Conservation (phyloP, 139 green algal species). For the Closterium sp. region DNA sequence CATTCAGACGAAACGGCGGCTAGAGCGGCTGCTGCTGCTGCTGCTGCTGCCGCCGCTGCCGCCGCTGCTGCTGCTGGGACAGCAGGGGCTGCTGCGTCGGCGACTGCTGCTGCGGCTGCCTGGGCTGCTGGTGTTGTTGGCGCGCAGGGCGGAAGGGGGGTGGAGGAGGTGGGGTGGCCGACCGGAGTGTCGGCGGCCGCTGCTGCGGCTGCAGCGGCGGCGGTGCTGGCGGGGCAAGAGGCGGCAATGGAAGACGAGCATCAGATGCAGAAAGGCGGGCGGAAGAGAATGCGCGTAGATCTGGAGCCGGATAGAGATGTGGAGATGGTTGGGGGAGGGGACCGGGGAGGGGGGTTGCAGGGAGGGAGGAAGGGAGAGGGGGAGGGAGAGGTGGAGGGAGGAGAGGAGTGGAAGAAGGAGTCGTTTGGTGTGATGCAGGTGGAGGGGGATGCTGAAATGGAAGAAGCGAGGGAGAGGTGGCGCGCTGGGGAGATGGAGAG, state of each 20-base stretch:
- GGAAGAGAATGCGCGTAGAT: not conserved
- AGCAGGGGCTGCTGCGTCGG: not conserved
- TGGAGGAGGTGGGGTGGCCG: not conserved
- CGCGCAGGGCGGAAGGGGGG: not conserved
- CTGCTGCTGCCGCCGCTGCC: not conserved
- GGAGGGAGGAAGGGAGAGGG: not conserved
- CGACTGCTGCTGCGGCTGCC: not conserved
- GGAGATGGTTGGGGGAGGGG: not conserved
- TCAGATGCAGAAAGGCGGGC: not conserved
- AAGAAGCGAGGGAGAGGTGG: not conserved
- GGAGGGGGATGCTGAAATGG: not conserved
- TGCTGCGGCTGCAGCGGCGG: not conserved
- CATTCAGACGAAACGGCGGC: not conserved
- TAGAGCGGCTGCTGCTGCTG: not conserved
- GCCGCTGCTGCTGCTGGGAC: not conserved
- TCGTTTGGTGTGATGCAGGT: not conserved
- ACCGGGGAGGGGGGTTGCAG: not conserved
- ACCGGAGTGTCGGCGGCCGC: too few species aligned
- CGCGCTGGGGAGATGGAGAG: not conserved
- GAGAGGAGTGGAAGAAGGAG: not conserved
- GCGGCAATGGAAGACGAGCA: not conserved
- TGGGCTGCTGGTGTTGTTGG: not conserved
- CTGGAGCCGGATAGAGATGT: not conserved
- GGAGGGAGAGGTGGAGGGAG: too few species aligned
- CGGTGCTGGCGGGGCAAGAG: not conserved